Base-by-base conservation (phyloP, 805 yeast genomes). In the Lipomyces japonicus region DNA sequence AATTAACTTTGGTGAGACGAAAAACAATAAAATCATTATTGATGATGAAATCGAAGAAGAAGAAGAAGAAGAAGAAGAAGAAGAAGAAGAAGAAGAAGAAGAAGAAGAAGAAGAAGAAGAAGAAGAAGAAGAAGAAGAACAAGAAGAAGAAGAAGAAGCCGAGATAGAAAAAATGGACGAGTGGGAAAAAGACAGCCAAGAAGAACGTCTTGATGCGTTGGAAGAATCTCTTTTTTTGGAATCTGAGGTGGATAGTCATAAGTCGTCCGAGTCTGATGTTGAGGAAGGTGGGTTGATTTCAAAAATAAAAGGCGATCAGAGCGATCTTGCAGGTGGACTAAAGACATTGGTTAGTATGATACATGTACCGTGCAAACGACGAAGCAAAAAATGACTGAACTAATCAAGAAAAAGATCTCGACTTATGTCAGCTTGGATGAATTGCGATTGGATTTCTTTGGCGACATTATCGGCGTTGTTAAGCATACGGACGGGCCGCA, bases 391-490 rank as follows among this genome's bases (percentile, higher is more conserved):
- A 10, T 28, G 32, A 28, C 12, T 10, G 12, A 10, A 10, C 32
- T 10, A 14, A 10, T 10, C 32, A 10, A 14, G 14, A 10, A 14
- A 28, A 10, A 28, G 32, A 14, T 28, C 12, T 28, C 32, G 10
- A 14, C 10, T 10, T 34, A 34, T 14, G 7, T 34, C 16, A 18
- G 9, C 5, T 14, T 34, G n/a, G 10, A 14, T 7, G 19, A 34
- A 18, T 34, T 14, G 37, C 21, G 37, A 7, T 6, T 34, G 37
- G 37, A 18, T 14, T n/a, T 7, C 25, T n/a, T 22, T n/a, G 42
- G 39, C 23, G 56, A 51, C 35, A 31, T 48, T 2, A 39, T 51
- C 23, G 56, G 46, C 6, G 50, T 44, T 9, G 56, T 51, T 4
- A 21, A 18, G 9, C 14, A 25, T 4, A 34, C 9, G 19, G 41